Percentiles rank a stretch among this genome's conserved stretches.
Conservation (phyloP, 192 early-diverging fungal species). For the Geranomyces variabilis region DNA sequence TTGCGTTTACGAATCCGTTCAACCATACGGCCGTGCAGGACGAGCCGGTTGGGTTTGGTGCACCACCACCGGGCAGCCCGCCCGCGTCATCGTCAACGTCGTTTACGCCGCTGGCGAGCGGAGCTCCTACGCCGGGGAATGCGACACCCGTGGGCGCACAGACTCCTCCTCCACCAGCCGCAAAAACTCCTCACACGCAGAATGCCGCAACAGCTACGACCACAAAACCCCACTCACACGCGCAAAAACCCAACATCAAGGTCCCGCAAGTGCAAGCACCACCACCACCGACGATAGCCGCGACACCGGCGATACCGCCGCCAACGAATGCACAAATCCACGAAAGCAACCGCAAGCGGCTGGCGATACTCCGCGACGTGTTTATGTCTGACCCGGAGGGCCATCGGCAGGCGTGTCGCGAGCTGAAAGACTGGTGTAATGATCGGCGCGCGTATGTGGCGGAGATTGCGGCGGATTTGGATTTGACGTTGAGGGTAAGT, state of each 20-base stretch:
- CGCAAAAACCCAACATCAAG: too few relatives aligned
- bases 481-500: conserved; percentile 31
- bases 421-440: conserved; percentile 30
- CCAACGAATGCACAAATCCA: not conserved
- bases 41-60: too few relatives aligned
- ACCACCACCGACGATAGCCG: not conserved
- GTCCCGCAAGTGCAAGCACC: not conserved
- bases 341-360: conserved; percentile 22
- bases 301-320: too few relatives aligned
- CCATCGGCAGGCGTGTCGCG: conserved; percentile 26
- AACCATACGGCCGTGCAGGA: too few relatives aligned
- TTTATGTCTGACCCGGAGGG: conserved; percentile 22
- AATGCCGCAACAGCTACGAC: too few relatives aligned
- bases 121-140: not conserved
- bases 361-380: conserved; percentile 11
- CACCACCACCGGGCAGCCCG: too few relatives aligned
- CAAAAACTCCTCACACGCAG: too few relatives aligned
- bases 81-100: too few relatives aligned
- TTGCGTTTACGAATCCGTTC: too few relatives aligned
- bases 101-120: not conserved
- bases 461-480: conserved; percentile 30
- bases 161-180: too few relatives aligned
- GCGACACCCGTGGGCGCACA: not conserved
- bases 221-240: too few relatives aligned
- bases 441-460: conserved; percentile 32